Evolutionary conservation across 169 alveolate species (phyloP), one percentile per base, ranked within the genome.

Genomic region (Plasmodium adleri): DNA sequence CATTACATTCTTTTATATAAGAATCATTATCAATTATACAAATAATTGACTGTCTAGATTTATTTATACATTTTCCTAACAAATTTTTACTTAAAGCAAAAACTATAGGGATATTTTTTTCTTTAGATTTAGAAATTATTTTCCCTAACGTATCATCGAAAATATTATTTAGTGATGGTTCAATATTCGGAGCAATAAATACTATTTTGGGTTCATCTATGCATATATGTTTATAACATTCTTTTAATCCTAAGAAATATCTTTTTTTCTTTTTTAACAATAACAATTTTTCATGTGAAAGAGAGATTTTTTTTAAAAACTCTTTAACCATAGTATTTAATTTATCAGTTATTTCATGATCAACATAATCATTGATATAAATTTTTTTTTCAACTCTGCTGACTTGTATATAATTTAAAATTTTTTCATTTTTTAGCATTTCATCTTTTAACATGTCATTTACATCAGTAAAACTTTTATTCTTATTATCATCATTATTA

Each of bases 61-160:
- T 80, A 1, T 43, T 54, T 56, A 80, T 80, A 28, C 90, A 80
- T 62, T 80, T 80, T 2, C 90, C 90, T 5, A 80, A 22, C 24
- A 80, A 39, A 49, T 80, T 80, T 50, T 80, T 80, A 26, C 90
- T 80, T 80, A 80, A 80, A 22, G 90, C 90, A 67, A 17, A 68
- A 10, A 80, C 72, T 24, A 80, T 67, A 20, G 90, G 90, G 22
- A 80, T 63, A 62, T 72, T 72, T 62, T 80, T 80, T 50, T 80
- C 90, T 56, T 60, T 70, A 15, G 85, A 80, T 47, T 80, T 80
- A 52, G 28, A 15, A n/a, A 56, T 70, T 24, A 80, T 80, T 68
- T 80, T 80, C 6, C 45, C 12, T 28, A 80, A 47, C 39, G 58
- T 39, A 17, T 80, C 90, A 49, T 67, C 83, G 50, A 80, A 80